These are phyloP conservation scores for Rutidosis leptorrhynchoides DNA, from an alignment of 129 eudicot species.

Conservation along the genomic window DNA sequence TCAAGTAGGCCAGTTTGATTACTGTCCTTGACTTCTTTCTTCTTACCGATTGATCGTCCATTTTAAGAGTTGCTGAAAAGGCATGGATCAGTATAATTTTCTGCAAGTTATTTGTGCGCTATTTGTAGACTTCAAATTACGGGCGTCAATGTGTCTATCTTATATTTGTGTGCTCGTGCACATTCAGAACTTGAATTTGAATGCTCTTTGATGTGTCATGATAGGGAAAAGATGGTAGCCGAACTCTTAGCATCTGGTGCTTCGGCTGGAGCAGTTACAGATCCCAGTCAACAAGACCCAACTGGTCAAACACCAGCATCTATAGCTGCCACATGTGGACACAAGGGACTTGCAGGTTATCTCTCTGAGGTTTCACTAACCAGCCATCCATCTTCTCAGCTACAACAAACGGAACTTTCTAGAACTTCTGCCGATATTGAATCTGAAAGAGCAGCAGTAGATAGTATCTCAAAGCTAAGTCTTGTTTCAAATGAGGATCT, in stretches of 20 bases:
- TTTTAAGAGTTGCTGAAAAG: background rate
- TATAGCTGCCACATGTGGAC: constrained; percentile 68
- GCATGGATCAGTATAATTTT: background rate
- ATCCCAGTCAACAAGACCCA: constrained; percentile 74
- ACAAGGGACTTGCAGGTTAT: constrained; percentile 91
- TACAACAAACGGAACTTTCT: constrained; percentile 65
- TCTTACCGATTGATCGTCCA: constrained; percentile 1
- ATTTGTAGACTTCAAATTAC: background rate
- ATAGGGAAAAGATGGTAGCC: constrained; percentile 95
- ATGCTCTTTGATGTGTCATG: constrained; percentile 1
- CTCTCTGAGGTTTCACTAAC: constrained; percentile 87
- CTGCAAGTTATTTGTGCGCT: background rate
- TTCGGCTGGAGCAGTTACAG: constrained; percentile 91
- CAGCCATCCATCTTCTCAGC: constrained; percentile 72
- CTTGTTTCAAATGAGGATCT: constrained; percentile 49
- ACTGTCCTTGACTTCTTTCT: no score
- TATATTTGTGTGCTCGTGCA: background rate
- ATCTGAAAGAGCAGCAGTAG: constrained; percentile 51
- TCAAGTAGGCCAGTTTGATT: background rate
- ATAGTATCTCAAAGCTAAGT: constrained; percentile 40
- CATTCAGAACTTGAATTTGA: constrained; percentile 6
- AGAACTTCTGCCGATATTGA: constrained; percentile 54
- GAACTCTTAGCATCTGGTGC: constrained; percentile 90
- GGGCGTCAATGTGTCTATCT: background rate
- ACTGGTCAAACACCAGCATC: constrained; percentile 86